Percentiles rank a stretch among this genome's conserved stretches.
These are phyloP conservation scores for Flueggea neowawraea DNA, from an alignment of 441 rosid species.

Conservation along the genomic window DNA sequence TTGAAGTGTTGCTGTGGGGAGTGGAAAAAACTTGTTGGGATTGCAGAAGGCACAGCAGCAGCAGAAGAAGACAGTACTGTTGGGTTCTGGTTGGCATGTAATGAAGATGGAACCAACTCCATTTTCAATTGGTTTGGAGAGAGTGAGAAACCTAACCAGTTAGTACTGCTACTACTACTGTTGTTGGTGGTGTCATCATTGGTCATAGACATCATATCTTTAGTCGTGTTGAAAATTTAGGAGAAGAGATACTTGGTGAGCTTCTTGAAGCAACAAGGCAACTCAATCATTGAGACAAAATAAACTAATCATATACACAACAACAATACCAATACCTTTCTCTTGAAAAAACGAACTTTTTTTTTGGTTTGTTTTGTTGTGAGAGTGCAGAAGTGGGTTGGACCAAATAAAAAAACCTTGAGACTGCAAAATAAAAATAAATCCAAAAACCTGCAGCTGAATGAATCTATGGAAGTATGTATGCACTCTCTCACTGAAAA, in stretches of 20 bases:
- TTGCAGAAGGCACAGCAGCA: slow-evolving; percentile 31
- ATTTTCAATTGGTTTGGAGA: slow-evolving; percentile 69
- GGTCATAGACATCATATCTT: slow-evolving; percentile 59
- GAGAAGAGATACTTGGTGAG: slow-evolving; percentile 23
- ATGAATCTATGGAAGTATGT: slow-evolving; percentile 28
- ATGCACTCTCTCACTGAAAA: slow-evolving; percentile 21
- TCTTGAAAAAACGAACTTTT: background rate
- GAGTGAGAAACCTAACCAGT: slow-evolving; percentile 81
- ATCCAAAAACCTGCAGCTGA: slow-evolving; percentile 37
- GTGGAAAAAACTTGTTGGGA: slow-evolving; percentile 39
- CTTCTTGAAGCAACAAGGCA: slow-evolving; percentile 27
- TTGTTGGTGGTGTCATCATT: slow-evolving; percentile 40
- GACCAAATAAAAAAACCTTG: slow-evolving; percentile 32
- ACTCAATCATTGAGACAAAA: slow-evolving; percentile 60
- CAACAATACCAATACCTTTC: background rate
- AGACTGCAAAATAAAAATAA: slow-evolving; percentile 11
- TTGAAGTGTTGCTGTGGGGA: slow-evolving; percentile 28
- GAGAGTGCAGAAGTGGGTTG: slow-evolving; percentile 29
- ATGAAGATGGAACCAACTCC: slow-evolving; percentile 40
- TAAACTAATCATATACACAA: slow-evolving; percentile 32
- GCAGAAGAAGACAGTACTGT: slow-evolving; percentile 17
- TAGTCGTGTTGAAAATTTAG: slow-evolving; percentile 15
- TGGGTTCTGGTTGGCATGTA: slow-evolving; percentile 7
- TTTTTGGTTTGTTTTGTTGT: slow-evolving; percentile 11
- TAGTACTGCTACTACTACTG: slow-evolving; percentile 22